A percentile compares a stretch with the other conserved stretches of the same genome.
Conservation (phyloP, 192 early-diverging fungal genomes). For the Podila verticillata region DNA sequence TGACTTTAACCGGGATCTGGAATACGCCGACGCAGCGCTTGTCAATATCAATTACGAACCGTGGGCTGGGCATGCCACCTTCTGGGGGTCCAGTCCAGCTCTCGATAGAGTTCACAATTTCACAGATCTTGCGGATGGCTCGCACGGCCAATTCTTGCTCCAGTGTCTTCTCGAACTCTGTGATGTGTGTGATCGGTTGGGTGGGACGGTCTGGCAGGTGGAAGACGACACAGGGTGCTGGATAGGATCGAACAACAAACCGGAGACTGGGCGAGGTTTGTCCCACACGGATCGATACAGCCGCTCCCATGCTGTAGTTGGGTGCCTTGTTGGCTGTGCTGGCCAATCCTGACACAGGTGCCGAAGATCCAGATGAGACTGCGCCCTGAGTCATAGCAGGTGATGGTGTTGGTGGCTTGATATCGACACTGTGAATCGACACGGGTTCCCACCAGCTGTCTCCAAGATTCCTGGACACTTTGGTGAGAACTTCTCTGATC, state of each 20-base stretch:
- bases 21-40: constrained; percentile 46
- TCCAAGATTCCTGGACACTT: constrained; percentile 18
- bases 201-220: constrained; percentile 39
- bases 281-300: constrained; percentile 29
- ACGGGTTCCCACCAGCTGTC: constrained; percentile 46
- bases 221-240: constrained; percentile 33
- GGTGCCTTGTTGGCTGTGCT: not conserved
- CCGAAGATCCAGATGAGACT: not conserved
- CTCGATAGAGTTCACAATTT: constrained; percentile 30
- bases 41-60: constrained; percentile 45
- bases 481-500: constrained; percentile 24
- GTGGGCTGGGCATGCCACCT: constrained; percentile 15
- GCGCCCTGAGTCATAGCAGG: not conserved
- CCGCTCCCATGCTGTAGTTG: constrained; percentile 31
- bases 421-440: constrained; percentile 23
- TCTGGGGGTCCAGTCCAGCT: constrained; percentile 5
- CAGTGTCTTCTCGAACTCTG: constrained; percentile 36
- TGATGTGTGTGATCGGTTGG: constrained; percentile 31
- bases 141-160: constrained; percentile 30
- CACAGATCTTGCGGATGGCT: constrained; percentile 34
- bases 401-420: constrained; percentile 14
- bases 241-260: constrained; percentile 37
- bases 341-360: not conserved
- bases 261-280: constrained; percentile 13
- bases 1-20: constrained; percentile 3